phyloP scores from a whole-genome alignment of 495 filamentous ascomycete genomes.

The Penicillium diatomitis region DNA sequence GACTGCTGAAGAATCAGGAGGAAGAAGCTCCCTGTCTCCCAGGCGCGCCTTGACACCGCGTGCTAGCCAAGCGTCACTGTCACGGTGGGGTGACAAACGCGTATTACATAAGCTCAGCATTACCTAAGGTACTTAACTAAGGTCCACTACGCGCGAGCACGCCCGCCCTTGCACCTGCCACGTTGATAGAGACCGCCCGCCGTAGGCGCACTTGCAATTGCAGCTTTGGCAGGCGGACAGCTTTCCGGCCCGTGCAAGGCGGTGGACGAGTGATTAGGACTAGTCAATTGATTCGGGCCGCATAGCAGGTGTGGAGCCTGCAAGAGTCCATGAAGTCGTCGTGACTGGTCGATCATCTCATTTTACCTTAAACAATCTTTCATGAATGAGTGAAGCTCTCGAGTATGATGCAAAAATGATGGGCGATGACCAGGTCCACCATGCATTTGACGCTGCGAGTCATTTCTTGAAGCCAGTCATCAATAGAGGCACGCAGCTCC shows the following conservation, averaged over 20 bases:
- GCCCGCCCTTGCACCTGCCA: no score
- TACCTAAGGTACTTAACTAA: no score
- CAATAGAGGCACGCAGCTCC: slow-evolving; percentile 31
- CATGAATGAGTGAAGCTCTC: not conserved
- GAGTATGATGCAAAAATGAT: slow-evolving; percentile 14
- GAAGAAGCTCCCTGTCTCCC: slow-evolving; percentile 6
- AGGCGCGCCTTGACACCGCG: slow-evolving; percentile 1
- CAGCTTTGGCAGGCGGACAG: no score
- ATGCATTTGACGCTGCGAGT: slow-evolving; percentile 30
- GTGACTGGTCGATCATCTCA: no score
- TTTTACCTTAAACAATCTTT: not conserved
- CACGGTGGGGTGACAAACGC: not conserved
- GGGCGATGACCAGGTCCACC: slow-evolving; percentile 16
- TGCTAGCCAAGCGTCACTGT: not conserved
- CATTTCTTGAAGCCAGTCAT: slow-evolving; percentile 37
- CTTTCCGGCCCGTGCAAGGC: no score
- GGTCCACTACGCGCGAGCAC: not conserved
- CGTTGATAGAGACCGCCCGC: no score
- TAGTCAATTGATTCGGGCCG: no score
- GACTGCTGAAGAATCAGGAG: slow-evolving; percentile 10
- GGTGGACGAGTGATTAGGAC: no score
- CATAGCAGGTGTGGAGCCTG: no score
- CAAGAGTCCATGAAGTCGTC: no score
- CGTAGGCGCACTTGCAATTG: no score
- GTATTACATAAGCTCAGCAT: not conserved